phyloP scores from a whole-genome alignment of 306 rosid species.

The Quercus cerris region DNA sequence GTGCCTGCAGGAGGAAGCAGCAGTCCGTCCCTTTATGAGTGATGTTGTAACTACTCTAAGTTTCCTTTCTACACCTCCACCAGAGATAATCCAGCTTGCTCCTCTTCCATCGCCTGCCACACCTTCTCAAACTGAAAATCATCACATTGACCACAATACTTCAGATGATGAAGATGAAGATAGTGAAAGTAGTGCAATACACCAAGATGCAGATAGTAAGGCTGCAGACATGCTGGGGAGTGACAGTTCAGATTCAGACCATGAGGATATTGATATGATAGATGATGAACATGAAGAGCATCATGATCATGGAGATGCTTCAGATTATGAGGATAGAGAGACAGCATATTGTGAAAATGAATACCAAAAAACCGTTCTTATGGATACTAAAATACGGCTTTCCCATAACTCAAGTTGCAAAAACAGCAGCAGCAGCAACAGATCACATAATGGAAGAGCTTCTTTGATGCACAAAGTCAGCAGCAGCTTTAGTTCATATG shows the following conservation, averaged over 20 bases:
- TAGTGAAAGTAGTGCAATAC: background rate
- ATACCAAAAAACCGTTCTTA: conserved; percentile 11
- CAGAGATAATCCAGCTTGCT: conserved; percentile 20
- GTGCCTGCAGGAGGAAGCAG: conserved; percentile 90
- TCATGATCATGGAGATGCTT: background rate
- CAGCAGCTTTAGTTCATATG: conserved; percentile 18
- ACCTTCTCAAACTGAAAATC: conserved; percentile 1
- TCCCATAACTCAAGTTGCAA: conserved; percentile 30
- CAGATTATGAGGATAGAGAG: conserved; percentile 6
- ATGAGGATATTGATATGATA: too few species aligned
- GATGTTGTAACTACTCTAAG: conserved; percentile 79
- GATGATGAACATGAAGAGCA: background rate
- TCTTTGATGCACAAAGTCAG: conserved; percentile 15
- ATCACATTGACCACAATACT: background rate
- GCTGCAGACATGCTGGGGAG: too few species aligned
- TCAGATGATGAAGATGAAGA: conserved; percentile 5
- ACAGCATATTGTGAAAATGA: conserved; percentile 9
- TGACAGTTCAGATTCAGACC: too few species aligned
- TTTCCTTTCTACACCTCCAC: conserved; percentile 54
- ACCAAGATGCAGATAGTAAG: too few species aligned
- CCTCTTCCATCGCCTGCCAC: conserved; percentile 6
- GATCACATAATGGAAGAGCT: conserved; percentile 13
- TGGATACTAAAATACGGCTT: conserved; percentile 22
- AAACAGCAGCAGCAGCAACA: conserved; percentile 16
- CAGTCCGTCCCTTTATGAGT: conserved; percentile 82